Base-by-base conservation (phyloP, 2,329 filamentous ascomycete genomes). In the Calonectria multiphialidica region DNA sequence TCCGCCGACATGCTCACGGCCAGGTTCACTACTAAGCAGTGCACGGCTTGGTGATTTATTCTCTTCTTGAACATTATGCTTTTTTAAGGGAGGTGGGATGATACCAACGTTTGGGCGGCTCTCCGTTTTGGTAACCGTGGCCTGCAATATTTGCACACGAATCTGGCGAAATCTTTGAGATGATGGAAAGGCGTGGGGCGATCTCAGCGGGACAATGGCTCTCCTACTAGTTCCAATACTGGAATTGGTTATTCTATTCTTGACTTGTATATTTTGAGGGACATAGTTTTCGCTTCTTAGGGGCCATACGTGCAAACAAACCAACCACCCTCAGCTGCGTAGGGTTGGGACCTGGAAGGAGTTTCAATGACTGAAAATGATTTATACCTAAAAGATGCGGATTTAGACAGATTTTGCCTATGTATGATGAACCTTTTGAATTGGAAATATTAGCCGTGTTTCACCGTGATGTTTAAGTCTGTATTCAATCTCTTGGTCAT, bases 1-100 rank as follows among this genome's bases (percentile, higher is more conserved):
- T 67, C 10, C 82, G 83, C 69, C 83, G 84, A 69, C 83, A 86
- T 74, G 72, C 78, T 21, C 84, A 84, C 73, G 80, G 83, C 70
- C 85, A 87, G 74, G 80, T 82, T 66, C 81, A 73, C 45, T 76
- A 78, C 67, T 83, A 79, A 78, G 66, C 30, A 57, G 21, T 63
- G 42, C 12, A 10, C 8, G 18, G 30, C 16, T 50, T 25, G 15
- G 63, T 44, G 59, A 42, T 50, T 65, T 66, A 61, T 69, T 63
- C 15, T 47, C 62, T 75, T 78, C 68, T 72, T 74, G 18, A 74
- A 72, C 65, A 61, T 47, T 69, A 42, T 18, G 47, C 44, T 61
- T 69, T 69, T 37, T 42, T 40, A 45, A 40, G 47, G 21, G 16
- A 55, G 37, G 61, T 4, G 28, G n/a, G 37, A 30, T 63, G 55